Evolutionary conservation across 2,329 filamentous ascomycete species (phyloP).

Genomic region (Alternaria gansuensis): DNA sequence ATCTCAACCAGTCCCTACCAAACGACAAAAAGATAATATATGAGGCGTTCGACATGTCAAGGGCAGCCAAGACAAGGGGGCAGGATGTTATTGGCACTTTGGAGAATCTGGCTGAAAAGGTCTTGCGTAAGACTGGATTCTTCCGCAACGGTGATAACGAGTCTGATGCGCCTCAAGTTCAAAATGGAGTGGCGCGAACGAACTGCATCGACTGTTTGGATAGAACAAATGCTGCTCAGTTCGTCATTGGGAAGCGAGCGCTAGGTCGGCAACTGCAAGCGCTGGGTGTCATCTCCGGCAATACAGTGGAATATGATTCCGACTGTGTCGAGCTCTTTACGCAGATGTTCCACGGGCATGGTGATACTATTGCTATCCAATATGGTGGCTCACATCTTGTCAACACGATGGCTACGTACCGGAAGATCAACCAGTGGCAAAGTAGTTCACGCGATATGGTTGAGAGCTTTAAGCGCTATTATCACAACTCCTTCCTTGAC

Average conservation of each 20-base stretch:
- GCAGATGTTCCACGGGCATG: slow-evolving; percentile 96
- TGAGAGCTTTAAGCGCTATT: slow-evolving; percentile 98
- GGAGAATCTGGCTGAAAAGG: slow-evolving; percentile 87
- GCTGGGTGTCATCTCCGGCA: slow-evolving; percentile 82
- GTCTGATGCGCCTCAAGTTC: slow-evolving; percentile 72
- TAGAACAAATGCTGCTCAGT: slow-evolving; percentile 96
- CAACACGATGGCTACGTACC: slow-evolving; percentile 99
- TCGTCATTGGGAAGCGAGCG: slow-evolving; percentile 94
- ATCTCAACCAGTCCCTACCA: slow-evolving; percentile 94
- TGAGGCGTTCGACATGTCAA: slow-evolving; percentile 97
- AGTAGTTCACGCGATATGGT: slow-evolving; percentile 98
- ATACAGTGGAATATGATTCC: slow-evolving; percentile 87
- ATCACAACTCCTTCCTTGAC: slow-evolving; percentile 98
- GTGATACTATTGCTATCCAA: slow-evolving; percentile 96
- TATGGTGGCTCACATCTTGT: slow-evolving; percentile 97
- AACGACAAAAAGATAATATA: slow-evolving; percentile 86
- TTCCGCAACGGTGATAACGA: slow-evolving; percentile 88
- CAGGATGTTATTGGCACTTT: slow-evolving; percentile 94
- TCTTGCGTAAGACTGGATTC: slow-evolving; percentile 86
- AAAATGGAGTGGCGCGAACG: slow-evolving; percentile 92
- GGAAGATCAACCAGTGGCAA: slow-evolving; percentile 99
- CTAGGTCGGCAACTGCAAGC: slow-evolving; percentile 92
- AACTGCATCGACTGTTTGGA: slow-evolving; percentile 99
- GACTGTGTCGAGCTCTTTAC: slow-evolving; percentile 97
- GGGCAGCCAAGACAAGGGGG: slow-evolving; percentile 87